Evolutionary conservation across 2,329 filamentous ascomycete genomes (phyloP).

Genomic region (Colletotrichum tropicicola): DNA sequence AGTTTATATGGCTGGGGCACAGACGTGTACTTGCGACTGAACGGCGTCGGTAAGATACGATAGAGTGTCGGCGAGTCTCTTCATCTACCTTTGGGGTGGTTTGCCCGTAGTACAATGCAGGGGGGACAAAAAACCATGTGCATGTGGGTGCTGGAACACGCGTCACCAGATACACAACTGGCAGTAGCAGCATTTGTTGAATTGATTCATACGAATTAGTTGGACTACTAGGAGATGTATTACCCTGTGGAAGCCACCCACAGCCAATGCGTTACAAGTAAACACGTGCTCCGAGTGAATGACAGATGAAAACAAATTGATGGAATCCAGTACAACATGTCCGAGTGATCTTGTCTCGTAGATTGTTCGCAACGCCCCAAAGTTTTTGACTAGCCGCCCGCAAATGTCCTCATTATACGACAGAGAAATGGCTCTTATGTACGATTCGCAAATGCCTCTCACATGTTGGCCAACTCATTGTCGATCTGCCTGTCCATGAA

Average conservation of each 20-base stretch:
- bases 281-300: slow-evolving; percentile 4
- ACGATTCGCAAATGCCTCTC: slow-evolving; percentile 37
- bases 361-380: slow-evolving; percentile 22
- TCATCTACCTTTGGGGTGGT: not conserved
- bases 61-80: slow-evolving; percentile 25
- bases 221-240: slow-evolving; percentile 23
- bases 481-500: slow-evolving; percentile 97
- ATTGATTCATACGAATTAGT: slow-evolving; percentile 2
- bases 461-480: slow-evolving; percentile 93
- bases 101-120: too few species aligned
- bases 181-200: not conserved
- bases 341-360: slow-evolving; percentile 12
- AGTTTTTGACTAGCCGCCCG: slow-evolving; percentile 9
- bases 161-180: not conserved
- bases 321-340: not conserved
- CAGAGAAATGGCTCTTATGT: slow-evolving; percentile 14
- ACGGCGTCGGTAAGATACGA: slow-evolving; percentile 67
- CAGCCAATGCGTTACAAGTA: not conserved
- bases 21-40: slow-evolving; percentile 73
- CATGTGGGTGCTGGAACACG: not conserved
- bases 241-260: slow-evolving; percentile 20
- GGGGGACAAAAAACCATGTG: too few species aligned
- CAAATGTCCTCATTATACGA: slow-evolving; percentile 20
- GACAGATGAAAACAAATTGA: slow-evolving; percentile 2
- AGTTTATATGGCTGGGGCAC: slow-evolving; percentile 93